Percentiles rank a stretch among this genome's conserved stretches.
These are phyloP conservation scores for Citeromyces hawaiiensis DNA, from an alignment of 1,139 yeast genomes.

Conservation along the genomic window DNA sequence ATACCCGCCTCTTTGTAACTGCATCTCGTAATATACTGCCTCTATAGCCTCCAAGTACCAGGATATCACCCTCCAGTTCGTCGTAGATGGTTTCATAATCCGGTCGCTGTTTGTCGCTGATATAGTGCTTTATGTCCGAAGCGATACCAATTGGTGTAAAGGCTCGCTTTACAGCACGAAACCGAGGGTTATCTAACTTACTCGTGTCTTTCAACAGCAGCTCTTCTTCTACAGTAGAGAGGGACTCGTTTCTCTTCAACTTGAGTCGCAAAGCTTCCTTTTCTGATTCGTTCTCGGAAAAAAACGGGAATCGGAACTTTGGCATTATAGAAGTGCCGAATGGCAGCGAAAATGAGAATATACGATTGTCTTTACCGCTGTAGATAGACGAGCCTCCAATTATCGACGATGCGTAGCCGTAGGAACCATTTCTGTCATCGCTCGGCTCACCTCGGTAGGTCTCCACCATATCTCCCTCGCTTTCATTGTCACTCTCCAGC, in stretches of 20 bases:
- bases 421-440: neutral
- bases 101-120: slow-evolving; percentile 12
- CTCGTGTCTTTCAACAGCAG: slow-evolving; percentile 37
- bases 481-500: neutral
- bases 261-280: slow-evolving; percentile 28
- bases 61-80: slow-evolving; percentile 60
- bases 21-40: slow-evolving; percentile 70
- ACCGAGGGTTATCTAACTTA: slow-evolving; percentile 51
- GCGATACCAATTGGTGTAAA: slow-evolving; percentile 28
- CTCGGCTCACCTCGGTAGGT: neutral
- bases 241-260: slow-evolving; percentile 40
- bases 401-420: slow-evolving; percentile 10
- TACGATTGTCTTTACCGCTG: slow-evolving; percentile 6
- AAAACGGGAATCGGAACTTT: slow-evolving; percentile 6
- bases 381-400: slow-evolving; percentile 15
- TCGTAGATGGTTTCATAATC: slow-evolving; percentile 23
- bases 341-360: slow-evolving; percentile 28
- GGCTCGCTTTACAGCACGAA: slow-evolving; percentile 56
- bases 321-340: slow-evolving; percentile 20
- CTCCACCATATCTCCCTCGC: neutral
- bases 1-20: slow-evolving; percentile 49
- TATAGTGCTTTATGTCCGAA: slow-evolving; percentile 9
- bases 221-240: slow-evolving; percentile 55
- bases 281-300: slow-evolving; percentile 6
- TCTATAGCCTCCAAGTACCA: slow-evolving; percentile 78